Evolutionary conservation across 148 eudicot genomes (phyloP).

Genomic region (Rhododendron vialii): DNA sequence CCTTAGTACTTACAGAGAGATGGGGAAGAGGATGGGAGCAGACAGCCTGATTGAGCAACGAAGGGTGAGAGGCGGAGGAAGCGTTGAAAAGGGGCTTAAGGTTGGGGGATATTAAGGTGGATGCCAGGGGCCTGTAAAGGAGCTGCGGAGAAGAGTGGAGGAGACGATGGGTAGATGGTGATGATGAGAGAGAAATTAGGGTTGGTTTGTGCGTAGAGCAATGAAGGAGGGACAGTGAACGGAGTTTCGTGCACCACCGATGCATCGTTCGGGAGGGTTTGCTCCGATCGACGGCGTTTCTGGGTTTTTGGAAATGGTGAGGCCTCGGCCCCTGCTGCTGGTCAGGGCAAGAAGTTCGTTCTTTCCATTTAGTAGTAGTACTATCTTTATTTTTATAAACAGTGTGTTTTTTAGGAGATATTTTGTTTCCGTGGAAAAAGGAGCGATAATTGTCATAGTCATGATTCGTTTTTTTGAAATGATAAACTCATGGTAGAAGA

Average conservation of each 20-base stretch:
- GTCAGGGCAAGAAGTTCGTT: no score
- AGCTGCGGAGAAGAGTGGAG: constrained; percentile 31
- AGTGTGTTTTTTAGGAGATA: no score
- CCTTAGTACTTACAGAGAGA: constrained; percentile 39
- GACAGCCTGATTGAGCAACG: constrained; percentile 3
- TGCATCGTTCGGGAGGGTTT: constrained; percentile 42
- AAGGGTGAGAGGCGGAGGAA: constrained; percentile 13
- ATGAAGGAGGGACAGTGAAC: constrained; percentile 40
- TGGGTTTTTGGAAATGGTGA: neutral
- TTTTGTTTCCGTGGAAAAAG: no score
- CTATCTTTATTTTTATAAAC: no score
- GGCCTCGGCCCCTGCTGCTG: neutral
- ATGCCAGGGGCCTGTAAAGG: constrained; percentile 18
- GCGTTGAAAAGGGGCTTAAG: constrained; percentile 32
- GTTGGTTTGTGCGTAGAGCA: constrained; percentile 25
- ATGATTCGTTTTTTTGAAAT: no score
- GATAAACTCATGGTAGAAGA: no score
- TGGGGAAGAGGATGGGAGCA: constrained; percentile 17
- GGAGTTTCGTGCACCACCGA: constrained; percentile 71
- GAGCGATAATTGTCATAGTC: no score
- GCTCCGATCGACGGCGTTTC: neutral
- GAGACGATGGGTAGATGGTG: constrained; percentile 24
- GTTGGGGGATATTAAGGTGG: constrained; percentile 27
- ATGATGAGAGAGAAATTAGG: constrained; percentile 14
- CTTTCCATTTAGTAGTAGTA: no score